These are phyloP conservation scores for Colletotrichum chrysophilum DNA, from an alignment of 2,329 filamentous ascomycete species.

Conservation along the genomic window DNA sequence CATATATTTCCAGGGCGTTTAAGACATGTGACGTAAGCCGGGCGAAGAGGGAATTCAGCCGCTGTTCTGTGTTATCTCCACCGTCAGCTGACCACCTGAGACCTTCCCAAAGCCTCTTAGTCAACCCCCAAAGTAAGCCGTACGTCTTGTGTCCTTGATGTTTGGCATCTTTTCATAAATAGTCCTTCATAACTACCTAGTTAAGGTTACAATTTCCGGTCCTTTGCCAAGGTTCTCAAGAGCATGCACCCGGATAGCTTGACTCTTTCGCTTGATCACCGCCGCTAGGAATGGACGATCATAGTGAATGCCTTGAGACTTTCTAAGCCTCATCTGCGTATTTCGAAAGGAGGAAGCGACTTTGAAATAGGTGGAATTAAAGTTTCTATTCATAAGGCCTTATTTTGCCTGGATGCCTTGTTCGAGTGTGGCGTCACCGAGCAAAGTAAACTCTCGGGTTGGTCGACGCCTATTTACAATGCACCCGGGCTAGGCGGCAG, in stretches of 20 bases:
- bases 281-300: background rate
- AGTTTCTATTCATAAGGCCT: fast-evolving
- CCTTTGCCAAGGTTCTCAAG: background rate
- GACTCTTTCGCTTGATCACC: background rate
- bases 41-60: background rate
- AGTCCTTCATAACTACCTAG: background rate
- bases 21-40: background rate
- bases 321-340: background rate
- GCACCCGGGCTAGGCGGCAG: constrained; percentile 53
- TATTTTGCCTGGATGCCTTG: background rate
- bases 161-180: background rate
- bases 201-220: background rate
- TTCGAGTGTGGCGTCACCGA: background rate
- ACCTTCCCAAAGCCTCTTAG: background rate
- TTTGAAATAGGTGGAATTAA: background rate
- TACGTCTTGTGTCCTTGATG: background rate
- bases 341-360: background rate
- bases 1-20: background rate
- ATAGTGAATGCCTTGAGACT: background rate
- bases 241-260: background rate
- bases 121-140: background rate
- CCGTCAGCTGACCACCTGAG: background rate
- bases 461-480: background rate
- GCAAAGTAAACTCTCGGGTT: background rate
- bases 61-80: background rate